These are phyloP conservation scores for Fusarium lateritium DNA, from an alignment of 2,329 filamentous ascomycete genomes.

Conservation along the genomic window DNA sequence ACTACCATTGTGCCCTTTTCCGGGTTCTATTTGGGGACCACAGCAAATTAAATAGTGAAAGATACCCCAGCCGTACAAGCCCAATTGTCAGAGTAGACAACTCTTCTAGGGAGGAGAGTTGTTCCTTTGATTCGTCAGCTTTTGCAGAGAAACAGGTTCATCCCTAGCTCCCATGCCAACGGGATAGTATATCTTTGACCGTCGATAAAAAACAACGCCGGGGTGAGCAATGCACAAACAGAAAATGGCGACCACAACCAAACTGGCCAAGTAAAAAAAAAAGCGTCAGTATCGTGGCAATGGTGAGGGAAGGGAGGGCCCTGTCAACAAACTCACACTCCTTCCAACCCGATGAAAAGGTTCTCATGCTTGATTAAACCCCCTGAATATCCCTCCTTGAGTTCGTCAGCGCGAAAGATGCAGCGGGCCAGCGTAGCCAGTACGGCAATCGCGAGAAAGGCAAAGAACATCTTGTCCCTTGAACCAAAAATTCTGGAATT, in stretches of 20 bases:
- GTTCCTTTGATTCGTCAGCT: too few species aligned
- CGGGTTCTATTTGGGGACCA: too few species aligned
- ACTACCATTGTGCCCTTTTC: too few species aligned
- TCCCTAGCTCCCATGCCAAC: background rate
- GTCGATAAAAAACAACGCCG: conserved; percentile 11
- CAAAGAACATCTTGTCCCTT: conserved; percentile 46
- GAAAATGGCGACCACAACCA: conserved; percentile 32
- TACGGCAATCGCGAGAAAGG: conserved; percentile 63
- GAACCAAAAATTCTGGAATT: background rate
- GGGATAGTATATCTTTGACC: conserved; percentile 7
- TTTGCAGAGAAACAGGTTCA: too few species aligned
- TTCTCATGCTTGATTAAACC: conserved; percentile 61
- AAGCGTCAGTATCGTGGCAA: too few species aligned
- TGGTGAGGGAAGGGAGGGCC: too few species aligned
- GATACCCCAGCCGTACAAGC: too few species aligned
- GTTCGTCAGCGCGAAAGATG: conserved; percentile 69
- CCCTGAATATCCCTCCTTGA: conserved; percentile 68
- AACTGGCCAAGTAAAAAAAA: background rate
- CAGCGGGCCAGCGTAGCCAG: conserved; percentile 69
- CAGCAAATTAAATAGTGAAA: too few species aligned
- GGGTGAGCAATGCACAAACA: conserved; percentile 26
- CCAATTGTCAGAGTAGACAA: too few species aligned
- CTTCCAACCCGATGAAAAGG: conserved; percentile 62
- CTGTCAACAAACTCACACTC: conserved; percentile 41
- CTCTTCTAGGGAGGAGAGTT: too few species aligned